A percentile compares a stretch with the other conserved stretches of the same genome.
Evolutionary conservation across 805 yeast species (phyloP).

Genomic region (Kuraishia floccosa): DNA sequence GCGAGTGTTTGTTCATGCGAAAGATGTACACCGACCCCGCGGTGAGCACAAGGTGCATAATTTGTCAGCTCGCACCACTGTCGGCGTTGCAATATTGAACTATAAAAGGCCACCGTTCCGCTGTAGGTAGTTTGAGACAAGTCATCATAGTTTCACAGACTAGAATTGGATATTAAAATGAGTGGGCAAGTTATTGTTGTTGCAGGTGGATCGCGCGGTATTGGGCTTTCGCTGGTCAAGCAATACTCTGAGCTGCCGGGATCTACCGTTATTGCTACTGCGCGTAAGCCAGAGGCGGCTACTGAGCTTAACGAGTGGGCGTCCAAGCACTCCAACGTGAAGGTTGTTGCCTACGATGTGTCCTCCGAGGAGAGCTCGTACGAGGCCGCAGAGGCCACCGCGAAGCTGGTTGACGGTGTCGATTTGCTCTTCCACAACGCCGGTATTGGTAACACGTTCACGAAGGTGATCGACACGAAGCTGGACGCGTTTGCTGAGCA

Average conservation of each 20-base stretch:
- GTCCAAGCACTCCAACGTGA: slow-evolving; percentile 33
- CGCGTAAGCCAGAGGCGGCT: slow-evolving; percentile 43
- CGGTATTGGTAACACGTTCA: slow-evolving; percentile 71
- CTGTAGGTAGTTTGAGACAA: too few species aligned
- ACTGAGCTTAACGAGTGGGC: slow-evolving; percentile 33
- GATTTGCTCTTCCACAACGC: slow-evolving; percentile 36
- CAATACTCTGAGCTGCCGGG: slow-evolving; percentile 25
- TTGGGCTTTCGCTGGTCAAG: slow-evolving; percentile 69
- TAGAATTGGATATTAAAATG: too few species aligned
- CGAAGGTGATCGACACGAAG: slow-evolving; percentile 36
- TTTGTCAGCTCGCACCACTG: too few species aligned
- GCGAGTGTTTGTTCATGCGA: too few species aligned
- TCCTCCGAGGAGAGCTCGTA: slow-evolving; percentile 26
- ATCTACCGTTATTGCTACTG: slow-evolving; percentile 53
- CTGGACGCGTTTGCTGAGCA: slow-evolving; percentile 47
- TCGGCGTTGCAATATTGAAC: too few species aligned
- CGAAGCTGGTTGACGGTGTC: slow-evolving; percentile 39
- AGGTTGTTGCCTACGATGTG: slow-evolving; percentile 49
- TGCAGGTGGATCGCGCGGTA: slow-evolving; percentile 66
- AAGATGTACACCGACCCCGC: too few species aligned
- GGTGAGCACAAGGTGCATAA: too few species aligned
- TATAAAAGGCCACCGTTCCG: too few species aligned
- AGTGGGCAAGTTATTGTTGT: slow-evolving; percentile 28
- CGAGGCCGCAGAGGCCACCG: slow-evolving; percentile 30
- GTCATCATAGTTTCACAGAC: too few species aligned